Evolutionary conservation across 495 filamentous ascomycete genomes (phyloP).

Genomic region (Penicillium argentinense): DNA sequence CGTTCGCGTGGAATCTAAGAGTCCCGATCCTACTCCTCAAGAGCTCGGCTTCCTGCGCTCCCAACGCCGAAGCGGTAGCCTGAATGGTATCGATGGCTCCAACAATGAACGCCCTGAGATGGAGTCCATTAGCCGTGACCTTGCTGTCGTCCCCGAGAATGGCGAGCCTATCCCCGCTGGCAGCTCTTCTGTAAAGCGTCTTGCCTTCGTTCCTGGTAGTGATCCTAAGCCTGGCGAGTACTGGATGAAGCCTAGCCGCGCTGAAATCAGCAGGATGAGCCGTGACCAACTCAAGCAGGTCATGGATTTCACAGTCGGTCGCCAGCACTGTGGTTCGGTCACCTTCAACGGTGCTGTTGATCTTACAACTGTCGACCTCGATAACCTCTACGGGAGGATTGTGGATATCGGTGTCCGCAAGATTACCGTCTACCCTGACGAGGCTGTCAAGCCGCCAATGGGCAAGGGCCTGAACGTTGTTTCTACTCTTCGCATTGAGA

Average conservation of each 20-base stretch:
- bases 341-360: constrained; percentile 81
- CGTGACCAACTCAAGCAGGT: constrained; percentile 70
- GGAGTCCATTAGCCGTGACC: constrained; percentile 71
- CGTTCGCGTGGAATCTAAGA: constrained; percentile 46
- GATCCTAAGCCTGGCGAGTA: constrained; percentile 72
- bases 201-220: constrained; percentile 32
- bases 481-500: constrained; percentile 77
- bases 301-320: constrained; percentile 73
- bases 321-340: constrained; percentile 74
- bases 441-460: constrained; percentile 69
- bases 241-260: constrained; percentile 74
- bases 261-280: constrained; percentile 72
- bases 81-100: constrained; percentile 52
- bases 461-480: constrained; percentile 92
- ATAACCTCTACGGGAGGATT: constrained; percentile 69
- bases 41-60: constrained; percentile 69
- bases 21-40: constrained; percentile 57
- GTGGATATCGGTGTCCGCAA: constrained; percentile 71
- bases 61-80: constrained; percentile 38
- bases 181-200: constrained; percentile 25
- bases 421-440: constrained; percentile 82
- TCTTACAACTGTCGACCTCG: constrained; percentile 67
- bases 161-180: constrained; percentile 35
- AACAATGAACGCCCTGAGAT: constrained; percentile 57
- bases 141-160: constrained; percentile 78